Conservation (phyloP, 176 grass and related monocot genomes). For the Ensete ventricosum region DNA sequence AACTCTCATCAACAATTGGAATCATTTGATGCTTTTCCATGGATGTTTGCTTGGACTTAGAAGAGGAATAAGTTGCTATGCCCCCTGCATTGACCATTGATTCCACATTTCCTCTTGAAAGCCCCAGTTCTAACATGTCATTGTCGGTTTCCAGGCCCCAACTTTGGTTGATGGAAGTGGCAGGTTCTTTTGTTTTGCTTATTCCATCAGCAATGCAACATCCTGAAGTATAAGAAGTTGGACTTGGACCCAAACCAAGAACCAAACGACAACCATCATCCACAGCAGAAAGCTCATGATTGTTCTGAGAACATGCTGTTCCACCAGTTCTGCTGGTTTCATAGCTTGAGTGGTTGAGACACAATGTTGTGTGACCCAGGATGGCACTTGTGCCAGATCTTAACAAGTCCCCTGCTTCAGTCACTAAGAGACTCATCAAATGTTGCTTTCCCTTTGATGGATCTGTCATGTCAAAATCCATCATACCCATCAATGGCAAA, state of each 20-base stretch:
- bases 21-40: conserved; percentile 29
- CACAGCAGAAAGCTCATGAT: conserved; percentile 16
- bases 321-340: background rate
- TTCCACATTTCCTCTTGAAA: conserved; percentile 9
- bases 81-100: background rate
- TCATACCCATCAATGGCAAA: background rate
- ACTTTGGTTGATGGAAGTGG: background rate
- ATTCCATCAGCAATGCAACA: background rate
- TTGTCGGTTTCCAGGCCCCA: background rate
- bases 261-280: conserved; percentile 49
- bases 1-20: conserved; percentile 42
- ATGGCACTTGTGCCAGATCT: background rate
- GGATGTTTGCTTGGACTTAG: background rate
- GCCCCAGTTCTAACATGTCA: conserved; percentile 16
- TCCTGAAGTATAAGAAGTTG: background rate
- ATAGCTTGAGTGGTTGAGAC: conserved; percentile 1
- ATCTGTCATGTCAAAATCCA: conserved; percentile 12
- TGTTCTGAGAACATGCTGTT: background rate
- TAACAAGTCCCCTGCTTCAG: conserved; percentile 26
- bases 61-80: background rate
- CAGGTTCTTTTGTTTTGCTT: background rate
- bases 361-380: conserved; percentile 7
- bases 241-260: conserved; percentile 47
- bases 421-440: conserved; percentile 1
- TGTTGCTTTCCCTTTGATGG: conserved; percentile 6